Evolutionary conservation across 2,329 filamentous ascomycete genomes (phyloP), one percentile per base, ranked within the genome.

Genomic region (Claviceps digitariae): DNA sequence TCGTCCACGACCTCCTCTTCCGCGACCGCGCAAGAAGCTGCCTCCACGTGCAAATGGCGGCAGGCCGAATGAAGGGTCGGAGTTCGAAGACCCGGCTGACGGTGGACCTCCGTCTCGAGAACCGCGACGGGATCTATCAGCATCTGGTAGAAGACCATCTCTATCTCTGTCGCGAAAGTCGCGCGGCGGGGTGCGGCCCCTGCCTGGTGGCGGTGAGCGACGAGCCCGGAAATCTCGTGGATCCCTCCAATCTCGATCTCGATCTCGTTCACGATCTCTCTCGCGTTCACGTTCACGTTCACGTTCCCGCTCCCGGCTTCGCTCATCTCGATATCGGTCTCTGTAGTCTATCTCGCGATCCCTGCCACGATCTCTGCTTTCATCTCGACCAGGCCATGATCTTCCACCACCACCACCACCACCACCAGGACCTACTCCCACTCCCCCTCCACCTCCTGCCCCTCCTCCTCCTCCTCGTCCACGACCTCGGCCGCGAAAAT

Each of bases 101-200:
- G 82, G 77, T 12, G 86, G 84, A 0, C 85, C 71, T 10, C 66
- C 86, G 61, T 90, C 86, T 61, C 86, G 76, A 9, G 85, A 88
- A 17, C 78, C 82, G 48, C 85, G 75, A 52, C 85, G 75, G 20
- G 82, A 79, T 54, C 86, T 77, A 54, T 83, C 81, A 8, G 81
- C 74, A 58, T 90, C 86, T 7, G 85, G 82, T 34, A 82, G 72
- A 0, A 81, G 82, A 1, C 70, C 66, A 60, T 82, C 78, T 60
- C 75, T 65, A 54, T 79, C 70, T 59, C 72, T 69, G 51, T 85
- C 82, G 61, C 84, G 77, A 55, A 81, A 81, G 62, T 86, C 83
- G 58, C 83, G 75, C 13, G 83, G 74, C 13, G 86, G 86, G 12
- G 86, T 87, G 36, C 83, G 75, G 47, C 76, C 75, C 56, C 84